These are phyloP conservation scores for Odontarrhena argentea DNA, from an alignment of 345 rosid genomes.

Conservation along the genomic window DNA sequence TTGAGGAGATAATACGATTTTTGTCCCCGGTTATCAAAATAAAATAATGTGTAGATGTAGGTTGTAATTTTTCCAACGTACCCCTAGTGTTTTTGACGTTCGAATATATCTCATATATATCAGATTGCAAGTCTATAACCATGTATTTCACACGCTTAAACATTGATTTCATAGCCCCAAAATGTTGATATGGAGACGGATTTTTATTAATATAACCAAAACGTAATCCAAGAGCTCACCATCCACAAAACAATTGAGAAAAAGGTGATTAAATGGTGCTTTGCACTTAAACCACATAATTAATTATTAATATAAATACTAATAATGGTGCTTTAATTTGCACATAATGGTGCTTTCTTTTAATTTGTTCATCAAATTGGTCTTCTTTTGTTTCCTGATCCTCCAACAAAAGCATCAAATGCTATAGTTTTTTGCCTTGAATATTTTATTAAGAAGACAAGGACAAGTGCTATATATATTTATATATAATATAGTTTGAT, in stretches of 20 bases:
- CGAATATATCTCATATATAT: no score
- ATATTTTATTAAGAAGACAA: slow-evolving; percentile 34
- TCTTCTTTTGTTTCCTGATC: slow-evolving; percentile 38
- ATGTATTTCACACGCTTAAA: slow-evolving; percentile 5
- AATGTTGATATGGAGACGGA: not conserved
- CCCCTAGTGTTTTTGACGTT: no score
- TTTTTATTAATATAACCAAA: not conserved
- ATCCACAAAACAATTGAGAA: slow-evolving; percentile 10
- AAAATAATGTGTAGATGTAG: no score
- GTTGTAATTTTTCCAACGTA: no score
- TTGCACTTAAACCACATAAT: slow-evolving; percentile 31
- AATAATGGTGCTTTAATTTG: no score
- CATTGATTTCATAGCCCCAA: slow-evolving; percentile 5
- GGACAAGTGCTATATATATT: slow-evolving; percentile 29
- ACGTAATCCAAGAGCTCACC: not conserved
- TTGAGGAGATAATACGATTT: no score
- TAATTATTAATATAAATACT: slow-evolving; percentile 1
- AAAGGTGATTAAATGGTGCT: slow-evolving; percentile 34
- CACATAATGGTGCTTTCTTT: not conserved
- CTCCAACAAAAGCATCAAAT: slow-evolving; percentile 40
- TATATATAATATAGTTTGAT: slow-evolving; percentile 15
- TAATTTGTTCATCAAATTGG: slow-evolving; percentile 22
- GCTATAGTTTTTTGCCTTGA: slow-evolving; percentile 20
- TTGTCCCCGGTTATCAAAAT: no score
- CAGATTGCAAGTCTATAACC: not conserved